Percentiles rank a stretch among this genome's conserved stretches.
Conservation (phyloP, 2,329 filamentous ascomycete species). For the Ceratocystis diversiconidia region DNA sequence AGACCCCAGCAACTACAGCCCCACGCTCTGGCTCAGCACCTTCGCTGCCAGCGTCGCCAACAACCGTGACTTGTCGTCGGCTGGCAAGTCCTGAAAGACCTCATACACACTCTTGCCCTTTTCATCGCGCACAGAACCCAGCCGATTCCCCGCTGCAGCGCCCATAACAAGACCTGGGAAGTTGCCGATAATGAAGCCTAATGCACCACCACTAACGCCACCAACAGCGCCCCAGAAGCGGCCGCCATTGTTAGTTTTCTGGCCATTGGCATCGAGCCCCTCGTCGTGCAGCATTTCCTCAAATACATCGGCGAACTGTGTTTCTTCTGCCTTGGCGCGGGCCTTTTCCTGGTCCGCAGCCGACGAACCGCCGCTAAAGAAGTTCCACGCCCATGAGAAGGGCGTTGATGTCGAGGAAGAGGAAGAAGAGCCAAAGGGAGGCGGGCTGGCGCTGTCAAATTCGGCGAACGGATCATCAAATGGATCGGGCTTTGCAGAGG, state of each 20-base stretch:
- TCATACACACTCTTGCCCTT: slow-evolving; percentile 90
- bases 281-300: slow-evolving; percentile 84
- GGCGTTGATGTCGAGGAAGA: slow-evolving; percentile 32
- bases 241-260: slow-evolving; percentile 25
- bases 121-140: slow-evolving; percentile 80
- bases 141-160: slow-evolving; percentile 76
- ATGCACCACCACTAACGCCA: slow-evolving; percentile 69
- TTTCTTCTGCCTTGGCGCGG: slow-evolving; percentile 47
- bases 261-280: slow-evolving; percentile 57
- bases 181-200: slow-evolving; percentile 93
- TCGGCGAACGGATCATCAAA: slow-evolving; percentile 31
- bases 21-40: slow-evolving; percentile 69
- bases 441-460: slow-evolving; percentile 26
- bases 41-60: slow-evolving; percentile 73
- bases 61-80: slow-evolving; percentile 64
- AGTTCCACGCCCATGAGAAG: slow-evolving; percentile 68
- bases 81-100: slow-evolving; percentile 77
- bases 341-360: slow-evolving; percentile 27
- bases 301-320: slow-evolving; percentile 79
- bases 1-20: slow-evolving; percentile 27
- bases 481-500: slow-evolving; percentile 5
- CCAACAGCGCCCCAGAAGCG: slow-evolving; percentile 82
- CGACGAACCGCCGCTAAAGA: slow-evolving; percentile 31
- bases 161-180: slow-evolving; percentile 79
- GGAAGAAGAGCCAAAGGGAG: slow-evolving; percentile 21